These are phyloP conservation scores for Lyophyllum atratum DNA, from an alignment of 768 basidiomycete genomes.

Conservation along the genomic window DNA sequence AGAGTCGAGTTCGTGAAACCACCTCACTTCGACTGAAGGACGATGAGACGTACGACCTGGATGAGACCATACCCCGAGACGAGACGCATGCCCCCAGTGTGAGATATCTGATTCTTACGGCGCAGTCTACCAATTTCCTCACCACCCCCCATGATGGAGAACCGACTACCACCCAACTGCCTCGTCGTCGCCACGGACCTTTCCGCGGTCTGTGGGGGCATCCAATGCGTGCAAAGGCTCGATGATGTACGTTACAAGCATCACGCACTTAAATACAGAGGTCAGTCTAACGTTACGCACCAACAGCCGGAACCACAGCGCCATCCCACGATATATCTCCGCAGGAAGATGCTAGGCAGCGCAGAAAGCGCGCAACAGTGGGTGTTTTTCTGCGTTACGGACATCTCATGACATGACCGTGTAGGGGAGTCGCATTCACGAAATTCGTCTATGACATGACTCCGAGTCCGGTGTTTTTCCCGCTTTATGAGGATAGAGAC, in stretches of 20 bases:
- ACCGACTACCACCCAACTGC: not conserved
- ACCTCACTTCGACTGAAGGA: too few species aligned
- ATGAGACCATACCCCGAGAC: too few species aligned
- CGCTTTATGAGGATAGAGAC: not conserved
- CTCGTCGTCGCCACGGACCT: not conserved
- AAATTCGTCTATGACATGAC: not conserved
- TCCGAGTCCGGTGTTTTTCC: not conserved
- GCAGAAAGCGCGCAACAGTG: not conserved
- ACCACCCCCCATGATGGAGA: not conserved
- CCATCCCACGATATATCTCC: not conserved
- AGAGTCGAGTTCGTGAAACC: too few species aligned
- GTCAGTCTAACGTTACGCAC: too few species aligned
- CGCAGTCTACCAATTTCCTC: too few species aligned
- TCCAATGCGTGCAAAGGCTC: not conserved
- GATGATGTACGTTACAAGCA: not conserved
- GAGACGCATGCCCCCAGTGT: too few species aligned
- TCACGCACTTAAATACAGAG: not conserved
- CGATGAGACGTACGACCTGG: too few species aligned
- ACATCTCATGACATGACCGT: not conserved
- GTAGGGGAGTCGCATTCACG: not conserved
- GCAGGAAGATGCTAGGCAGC: not conserved
- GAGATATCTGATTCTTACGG: too few species aligned
- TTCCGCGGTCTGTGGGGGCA: not conserved
- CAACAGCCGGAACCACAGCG: not conserved
- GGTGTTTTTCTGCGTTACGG: not conserved